phyloP scores from a whole-genome alignment of 73 alveolate species.

The Blepharisma japonicum region DNA sequence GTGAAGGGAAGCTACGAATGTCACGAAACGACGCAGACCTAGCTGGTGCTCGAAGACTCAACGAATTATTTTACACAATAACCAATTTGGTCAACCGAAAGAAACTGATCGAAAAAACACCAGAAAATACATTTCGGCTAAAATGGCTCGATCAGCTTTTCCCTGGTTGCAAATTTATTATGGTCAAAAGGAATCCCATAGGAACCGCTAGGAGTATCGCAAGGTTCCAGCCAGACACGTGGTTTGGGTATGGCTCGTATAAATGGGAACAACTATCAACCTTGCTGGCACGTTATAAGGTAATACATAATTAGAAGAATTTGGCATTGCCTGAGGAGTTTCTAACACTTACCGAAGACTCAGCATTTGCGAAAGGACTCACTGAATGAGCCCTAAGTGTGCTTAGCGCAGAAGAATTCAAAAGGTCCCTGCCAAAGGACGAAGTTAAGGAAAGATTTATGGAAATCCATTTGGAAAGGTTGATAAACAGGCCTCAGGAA shows the following conservation, averaged over 20 bases:
- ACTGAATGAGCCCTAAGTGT: neutral
- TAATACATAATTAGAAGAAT: neutral
- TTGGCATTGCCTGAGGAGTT: neutral
- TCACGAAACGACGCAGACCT: neutral
- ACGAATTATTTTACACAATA: neutral
- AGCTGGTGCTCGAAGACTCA: neutral
- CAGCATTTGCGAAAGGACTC: neutral
- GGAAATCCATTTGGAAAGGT: neutral
- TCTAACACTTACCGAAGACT: neutral
- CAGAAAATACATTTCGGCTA: conserved; percentile 9
- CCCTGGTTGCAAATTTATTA: neutral
- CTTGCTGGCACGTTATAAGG: neutral
- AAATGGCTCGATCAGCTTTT: neutral
- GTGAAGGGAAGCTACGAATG: neutral
- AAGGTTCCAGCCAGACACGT: conserved; percentile 7
- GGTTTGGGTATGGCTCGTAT: neutral
- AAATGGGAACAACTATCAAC: neutral
- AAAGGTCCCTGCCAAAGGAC: neutral
- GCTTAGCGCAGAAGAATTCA: conserved; percentile 5
- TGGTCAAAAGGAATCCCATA: conserved; percentile 7
- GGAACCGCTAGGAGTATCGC: conserved; percentile 1
- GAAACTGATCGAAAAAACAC: neutral
- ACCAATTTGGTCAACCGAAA: neutral
- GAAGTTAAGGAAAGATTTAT: neutral
- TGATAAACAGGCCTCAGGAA: neutral